Evolutionary conservation across 306 rosid genomes (phyloP), one percentile per base, ranked within the genome.

Genomic region (Fagus sylvatica): DNA sequence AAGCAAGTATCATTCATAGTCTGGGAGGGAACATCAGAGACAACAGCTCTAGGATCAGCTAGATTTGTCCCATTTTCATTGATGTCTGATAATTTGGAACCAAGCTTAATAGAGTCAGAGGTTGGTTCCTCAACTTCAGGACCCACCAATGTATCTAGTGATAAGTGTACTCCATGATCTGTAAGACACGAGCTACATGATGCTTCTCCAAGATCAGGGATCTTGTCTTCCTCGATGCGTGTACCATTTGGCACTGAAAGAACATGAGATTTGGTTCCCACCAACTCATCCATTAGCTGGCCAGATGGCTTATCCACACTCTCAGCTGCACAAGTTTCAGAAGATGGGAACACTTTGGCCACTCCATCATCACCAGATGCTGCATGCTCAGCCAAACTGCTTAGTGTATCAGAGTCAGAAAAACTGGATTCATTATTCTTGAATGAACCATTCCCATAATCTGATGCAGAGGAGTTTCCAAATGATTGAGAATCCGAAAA

Each of bases 401-500:
- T 81, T 71, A 66, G 75, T 37, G 85, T 75, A 70, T 87, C 90
- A 86, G 90, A 79, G 78, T 80, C 85, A 1, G 85, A 76, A 73
- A 83, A 80, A 88, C 81, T 59, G 10, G 93, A 85, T 78, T 79
- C 79, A 59, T 85, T 84, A 76, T 84, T 90, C 83, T 76, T 80
- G 73, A 73, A 82, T 39, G 89, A 91, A 80, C 84, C 74, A 82
- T 83, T 87, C 61, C 88, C 88, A 40, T 83, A 82, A 76, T 96
- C 94, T 22, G 98, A 87, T 66, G 73, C 76, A 15, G 87, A 87
- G 72, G 92, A 88, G 80, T 87, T 86, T 77, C 86, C 90, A 76
- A 80, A 74, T 61, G 99, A 91, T 71, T 74, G 91, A 74, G 93
- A 79, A 86, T 87, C 91, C 6, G 85, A 88, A 79, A 85, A 81